Evolutionary conservation across 164 flowering plant genomes (phyloP), one percentile per base, ranked within the genome.

Genomic region (Akebia trifoliata): DNA sequence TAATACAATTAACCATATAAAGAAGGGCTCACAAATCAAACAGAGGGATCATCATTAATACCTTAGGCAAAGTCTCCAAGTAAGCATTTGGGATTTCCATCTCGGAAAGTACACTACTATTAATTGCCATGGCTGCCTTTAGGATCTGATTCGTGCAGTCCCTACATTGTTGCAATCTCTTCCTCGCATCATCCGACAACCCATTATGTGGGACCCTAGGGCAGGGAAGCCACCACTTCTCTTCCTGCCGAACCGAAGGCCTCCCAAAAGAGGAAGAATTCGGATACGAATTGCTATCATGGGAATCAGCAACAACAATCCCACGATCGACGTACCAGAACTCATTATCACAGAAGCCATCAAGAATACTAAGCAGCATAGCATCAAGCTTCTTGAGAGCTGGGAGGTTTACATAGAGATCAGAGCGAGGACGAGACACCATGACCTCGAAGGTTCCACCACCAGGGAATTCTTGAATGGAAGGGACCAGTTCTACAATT

Each of bases 191-290:
- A 0, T 69, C 79, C 7, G 82, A 81, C 65, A 87, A 60, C 15
- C 95, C 91, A 30, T 57, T 72, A 0, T 71, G 51, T 0, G 92
- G 90, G 21, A 85, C 82, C 63, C 65, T 77, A 0, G 92, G 95
- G 54, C 74, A 80, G 0, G 90, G 95, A 12, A 85, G 76, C 92
- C 92, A 83, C 92, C 87, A 83, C 50, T 83, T 83, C 59, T 87
- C 88, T 60, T 81, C 90, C 57, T 69, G 81, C 59, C 83, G 53
- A 45, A 67, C 30, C 4, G 81, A 81, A 60, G 76, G 69, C 63
- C 75, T 71, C 25, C 71, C 61, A 0, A 43, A 47, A 2, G 71
- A 62, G 2, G 76, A 59, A 32, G 79, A 56, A n/a, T 39, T 43
- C 4, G 69, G 63, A 44, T 61, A 61, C 1, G 30, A 61, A 26